Conservation (phyloP, 208 protist genomes). For the Leishmania tarentolae region DNA sequence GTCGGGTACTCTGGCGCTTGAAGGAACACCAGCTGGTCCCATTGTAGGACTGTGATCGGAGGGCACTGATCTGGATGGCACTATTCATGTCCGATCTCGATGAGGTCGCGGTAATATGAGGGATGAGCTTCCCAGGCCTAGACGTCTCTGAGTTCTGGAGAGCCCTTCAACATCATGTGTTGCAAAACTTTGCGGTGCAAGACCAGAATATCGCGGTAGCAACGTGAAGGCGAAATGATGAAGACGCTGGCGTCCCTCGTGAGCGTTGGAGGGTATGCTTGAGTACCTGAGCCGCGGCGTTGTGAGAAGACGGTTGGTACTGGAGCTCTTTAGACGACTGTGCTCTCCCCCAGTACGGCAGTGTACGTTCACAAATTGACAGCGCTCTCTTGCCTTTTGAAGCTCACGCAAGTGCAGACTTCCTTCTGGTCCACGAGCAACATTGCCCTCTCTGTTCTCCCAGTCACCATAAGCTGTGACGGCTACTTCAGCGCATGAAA, state of each 20-base stretch:
- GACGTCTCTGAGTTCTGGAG: not conserved
- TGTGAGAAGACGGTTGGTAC: not conserved
- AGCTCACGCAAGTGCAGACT: not conserved
- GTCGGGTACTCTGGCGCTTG: not conserved
- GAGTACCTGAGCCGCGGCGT: not conserved
- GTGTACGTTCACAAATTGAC: conserved; percentile 7
- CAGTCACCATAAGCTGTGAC: not conserved
- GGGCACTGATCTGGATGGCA: not conserved
- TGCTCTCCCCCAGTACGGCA: conserved; percentile 6
- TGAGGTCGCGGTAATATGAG: not conserved
- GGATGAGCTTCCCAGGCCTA: not conserved
- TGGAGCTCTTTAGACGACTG: not conserved
- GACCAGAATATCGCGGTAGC: not conserved
- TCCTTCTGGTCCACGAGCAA: not conserved
- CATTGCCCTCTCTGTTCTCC: not conserved
- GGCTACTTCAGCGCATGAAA: not conserved
- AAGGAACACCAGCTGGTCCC: not conserved
- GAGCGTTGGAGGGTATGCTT: not conserved
- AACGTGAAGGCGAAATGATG: not conserved
- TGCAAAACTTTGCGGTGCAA: not conserved
- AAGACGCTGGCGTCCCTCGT: not conserved
- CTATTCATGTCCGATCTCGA: not conserved
- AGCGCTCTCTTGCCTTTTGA: not conserved
- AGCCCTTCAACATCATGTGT: not conserved
- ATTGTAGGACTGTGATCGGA: not conserved